Percentiles rank a stretch among this genome's conserved stretches.
Evolutionary conservation across 495 filamentous ascomycete species (phyloP).

Genomic region (Neurospora sp.): DNA sequence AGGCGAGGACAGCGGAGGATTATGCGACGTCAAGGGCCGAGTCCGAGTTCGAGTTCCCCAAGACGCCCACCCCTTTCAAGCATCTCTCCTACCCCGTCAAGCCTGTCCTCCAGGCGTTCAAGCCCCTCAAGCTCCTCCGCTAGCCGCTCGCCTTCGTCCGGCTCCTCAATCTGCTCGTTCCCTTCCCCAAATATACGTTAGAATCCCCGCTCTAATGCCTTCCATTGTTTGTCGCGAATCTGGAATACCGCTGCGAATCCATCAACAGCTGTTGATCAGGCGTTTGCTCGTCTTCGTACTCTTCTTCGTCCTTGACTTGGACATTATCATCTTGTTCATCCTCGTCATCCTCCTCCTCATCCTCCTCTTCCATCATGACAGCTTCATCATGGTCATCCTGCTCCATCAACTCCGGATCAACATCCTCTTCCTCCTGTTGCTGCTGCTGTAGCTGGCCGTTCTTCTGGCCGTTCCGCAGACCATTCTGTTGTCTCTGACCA

Average conservation of each 20-base stretch:
- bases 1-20: too few relatives aligned
- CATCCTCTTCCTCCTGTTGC: not conserved
- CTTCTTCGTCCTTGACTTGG: slow-evolving; percentile 2
- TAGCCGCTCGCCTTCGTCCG: not conserved
- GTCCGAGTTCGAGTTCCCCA: too few relatives aligned
- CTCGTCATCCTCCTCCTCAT: not conserved
- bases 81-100: not conserved
- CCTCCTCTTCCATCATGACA: not conserved
- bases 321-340: not conserved
- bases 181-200: not conserved
- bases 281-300: not conserved
- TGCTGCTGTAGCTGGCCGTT: too few relatives aligned
- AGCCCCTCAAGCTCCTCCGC: not conserved
- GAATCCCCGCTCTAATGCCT: not conserved
- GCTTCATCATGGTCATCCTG: not conserved
- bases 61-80: not conserved
- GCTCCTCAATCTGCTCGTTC: not conserved
- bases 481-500: not conserved
- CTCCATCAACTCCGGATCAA: not conserved
- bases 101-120: not conserved
- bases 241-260: not conserved
- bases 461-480: too few relatives aligned
- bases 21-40: too few relatives aligned
- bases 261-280: not conserved
- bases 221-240: not conserved